Evolutionary conservation across 805 yeast species (phyloP).

Genomic region (Lipomyces sp.): DNA sequence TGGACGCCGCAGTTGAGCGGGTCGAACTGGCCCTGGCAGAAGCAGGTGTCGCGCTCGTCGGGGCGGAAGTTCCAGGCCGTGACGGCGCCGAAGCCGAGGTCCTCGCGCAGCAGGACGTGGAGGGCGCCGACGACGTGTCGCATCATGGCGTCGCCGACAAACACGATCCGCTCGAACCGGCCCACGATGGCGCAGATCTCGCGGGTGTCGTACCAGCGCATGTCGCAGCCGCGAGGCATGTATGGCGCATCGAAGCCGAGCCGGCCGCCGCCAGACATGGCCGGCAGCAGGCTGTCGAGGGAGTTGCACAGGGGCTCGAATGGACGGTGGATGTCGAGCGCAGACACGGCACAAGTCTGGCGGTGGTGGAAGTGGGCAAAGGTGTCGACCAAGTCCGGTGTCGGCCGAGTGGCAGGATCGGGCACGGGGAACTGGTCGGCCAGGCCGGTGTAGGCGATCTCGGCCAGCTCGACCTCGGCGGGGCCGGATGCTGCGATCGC

Average conservation of each 20-base stretch:
- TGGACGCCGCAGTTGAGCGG: conserved; percentile 36
- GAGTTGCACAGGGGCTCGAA: conserved; percentile 34
- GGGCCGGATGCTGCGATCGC: neutral
- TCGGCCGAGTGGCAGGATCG: conserved; percentile 14
- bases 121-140: conserved; percentile 38
- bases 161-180: conserved; percentile 31
- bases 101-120: conserved; percentile 35
- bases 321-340: conserved; percentile 36
- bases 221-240: conserved; percentile 37
- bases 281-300: conserved; percentile 22
- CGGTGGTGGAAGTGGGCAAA: conserved; percentile 31
- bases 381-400: conserved; percentile 29
- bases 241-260: conserved; percentile 37
- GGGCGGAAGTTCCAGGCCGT: conserved; percentile 37
- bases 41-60: conserved; percentile 34
- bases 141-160: conserved; percentile 37
- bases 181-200: conserved; percentile 32
- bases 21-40: conserved; percentile 37
- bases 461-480: neutral
- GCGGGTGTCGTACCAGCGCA: conserved; percentile 36
- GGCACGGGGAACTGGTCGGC: conserved; percentile 28
- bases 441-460: conserved; percentile 31
- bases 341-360: conserved; percentile 25
- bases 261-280: conserved; percentile 38
- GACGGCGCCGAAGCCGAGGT: conserved; percentile 36